Conservation (phyloP, 192 early-diverging fungal genomes). For the Backusella tuberculispora region DNA sequence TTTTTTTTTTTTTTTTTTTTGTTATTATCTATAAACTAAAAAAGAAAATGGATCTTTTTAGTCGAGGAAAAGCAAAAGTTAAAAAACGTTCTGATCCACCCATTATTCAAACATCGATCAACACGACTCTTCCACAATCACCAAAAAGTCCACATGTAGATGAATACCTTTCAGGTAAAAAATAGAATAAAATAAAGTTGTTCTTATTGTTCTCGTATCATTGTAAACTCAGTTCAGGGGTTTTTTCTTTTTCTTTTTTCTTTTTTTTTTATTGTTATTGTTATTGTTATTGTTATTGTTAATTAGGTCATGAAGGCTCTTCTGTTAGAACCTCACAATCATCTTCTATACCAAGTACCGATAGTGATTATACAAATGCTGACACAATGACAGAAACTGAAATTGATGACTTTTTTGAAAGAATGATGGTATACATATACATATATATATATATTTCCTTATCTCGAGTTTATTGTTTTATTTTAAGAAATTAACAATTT, state of each 20-base stretch:
- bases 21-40: background rate
- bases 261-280: no score
- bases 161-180: constrained; percentile 37
- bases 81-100: constrained; percentile 22
- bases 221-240: constrained; percentile 12
- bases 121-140: background rate
- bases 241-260: background rate
- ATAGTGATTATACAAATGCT: constrained; percentile 21
- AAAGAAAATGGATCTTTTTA: constrained; percentile 39
- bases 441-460: background rate
- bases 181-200: background rate
- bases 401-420: constrained; percentile 54
- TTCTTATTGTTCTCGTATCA: background rate
- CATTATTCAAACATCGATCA: background rate
- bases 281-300: no score
- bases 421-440: constrained; percentile 47
- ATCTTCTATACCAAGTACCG: constrained; percentile 32
- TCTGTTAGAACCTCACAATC: constrained; percentile 45
- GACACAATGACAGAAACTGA: constrained; percentile 43
- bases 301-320: constrained; percentile 22
- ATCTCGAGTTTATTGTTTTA: background rate
- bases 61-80: constrained; percentile 30
- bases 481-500: background rate
- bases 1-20: background rate
- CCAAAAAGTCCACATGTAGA: constrained; percentile 24